Percentiles rank a stretch among this genome's conserved stretches.
Conservation (phyloP, 495 filamentous ascomycete species). For the Copromyces sp. region DNA sequence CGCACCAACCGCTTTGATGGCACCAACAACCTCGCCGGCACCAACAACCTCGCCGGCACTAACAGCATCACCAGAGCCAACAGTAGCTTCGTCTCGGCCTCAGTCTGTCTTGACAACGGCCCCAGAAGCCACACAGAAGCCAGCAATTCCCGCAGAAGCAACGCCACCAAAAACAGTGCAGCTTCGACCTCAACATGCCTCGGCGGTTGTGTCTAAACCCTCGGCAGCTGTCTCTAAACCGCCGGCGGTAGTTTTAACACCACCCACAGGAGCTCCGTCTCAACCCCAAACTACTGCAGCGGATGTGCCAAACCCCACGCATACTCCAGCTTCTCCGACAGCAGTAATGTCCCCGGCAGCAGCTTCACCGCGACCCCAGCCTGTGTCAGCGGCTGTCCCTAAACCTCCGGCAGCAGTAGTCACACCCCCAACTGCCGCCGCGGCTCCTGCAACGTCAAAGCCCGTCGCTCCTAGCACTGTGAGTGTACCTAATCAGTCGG, state of each 20-base stretch:
- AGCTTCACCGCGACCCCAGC: neutral
- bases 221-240: neutral
- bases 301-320: neutral
- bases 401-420: neutral
- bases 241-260: neutral
- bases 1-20: neutral
- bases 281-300: neutral
- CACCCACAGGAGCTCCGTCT: neutral
- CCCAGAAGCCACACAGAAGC: neutral
- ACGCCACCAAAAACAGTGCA: neutral
- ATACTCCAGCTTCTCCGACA: neutral
- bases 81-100: neutral
- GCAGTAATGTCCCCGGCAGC: neutral
- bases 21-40: neutral
- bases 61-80: neutral
- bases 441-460: neutral
- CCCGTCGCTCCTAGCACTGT: neutral
- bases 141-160: neutral
- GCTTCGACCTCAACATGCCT: neutral
- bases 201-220: neutral
- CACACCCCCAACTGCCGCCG: neutral
- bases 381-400: neutral
- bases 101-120: neutral
- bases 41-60: too few relatives aligned
- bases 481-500: neutral